Conservation (phyloP, 2,329 filamentous ascomycete genomes). For the Claviceps sp. region DNA sequence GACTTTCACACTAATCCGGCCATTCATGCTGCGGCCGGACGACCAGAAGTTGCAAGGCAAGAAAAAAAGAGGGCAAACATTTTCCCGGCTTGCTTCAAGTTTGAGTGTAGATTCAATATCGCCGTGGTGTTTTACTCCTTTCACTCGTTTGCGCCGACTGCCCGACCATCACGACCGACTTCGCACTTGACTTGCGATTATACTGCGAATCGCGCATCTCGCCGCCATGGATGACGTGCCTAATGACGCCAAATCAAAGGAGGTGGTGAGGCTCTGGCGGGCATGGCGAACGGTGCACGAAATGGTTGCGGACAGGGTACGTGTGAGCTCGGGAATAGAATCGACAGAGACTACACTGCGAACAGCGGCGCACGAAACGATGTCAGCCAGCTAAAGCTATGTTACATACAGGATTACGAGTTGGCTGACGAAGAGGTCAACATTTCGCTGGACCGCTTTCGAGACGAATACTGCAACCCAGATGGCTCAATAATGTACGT, state of each 20-base stretch:
- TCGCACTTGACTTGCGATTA: background rate
- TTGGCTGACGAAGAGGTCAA: constrained; percentile 79
- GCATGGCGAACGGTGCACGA: constrained; percentile 88
- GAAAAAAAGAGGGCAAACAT: background rate
- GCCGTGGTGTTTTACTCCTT: too few relatives aligned
- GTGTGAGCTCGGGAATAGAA: constrained; percentile 15
- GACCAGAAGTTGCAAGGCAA: background rate
- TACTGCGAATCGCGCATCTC: background rate
- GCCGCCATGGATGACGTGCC: constrained; percentile 29
- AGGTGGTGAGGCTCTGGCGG: constrained; percentile 68
- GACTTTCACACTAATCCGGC: background rate
- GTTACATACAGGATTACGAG: constrained; percentile 64
- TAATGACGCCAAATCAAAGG: constrained; percentile 37
- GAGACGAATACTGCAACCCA: constrained; percentile 52
- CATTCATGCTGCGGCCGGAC: background rate
- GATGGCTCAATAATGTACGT: constrained; percentile 66
- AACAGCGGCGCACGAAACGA: background rate
- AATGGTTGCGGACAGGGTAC: constrained; percentile 83
- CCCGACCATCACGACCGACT: constrained; percentile 1
- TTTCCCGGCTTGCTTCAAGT: background rate
- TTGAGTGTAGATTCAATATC: background rate
- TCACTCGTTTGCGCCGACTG: background rate
- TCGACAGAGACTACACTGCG: background rate
- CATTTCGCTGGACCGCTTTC: constrained; percentile 75
- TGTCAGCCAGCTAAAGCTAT: background rate